A percentile compares a stretch with the other conserved stretches of the same genome.
Evolutionary conservation across 139 green algal genomes (phyloP).

Genomic region (Closterium sp.): DNA sequence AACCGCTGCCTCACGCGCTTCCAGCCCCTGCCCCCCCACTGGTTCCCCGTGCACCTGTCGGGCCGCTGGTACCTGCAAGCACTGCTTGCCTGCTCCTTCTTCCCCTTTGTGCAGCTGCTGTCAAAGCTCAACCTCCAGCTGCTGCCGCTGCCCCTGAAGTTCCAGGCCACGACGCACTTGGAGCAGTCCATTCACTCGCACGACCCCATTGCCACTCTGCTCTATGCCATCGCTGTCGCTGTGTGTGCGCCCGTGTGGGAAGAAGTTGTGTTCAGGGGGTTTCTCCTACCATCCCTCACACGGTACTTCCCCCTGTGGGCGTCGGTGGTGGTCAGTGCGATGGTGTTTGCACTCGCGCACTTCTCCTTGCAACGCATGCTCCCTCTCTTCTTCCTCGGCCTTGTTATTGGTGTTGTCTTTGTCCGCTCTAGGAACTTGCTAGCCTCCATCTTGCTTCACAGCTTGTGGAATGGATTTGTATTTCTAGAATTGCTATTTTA

Average conservation of each 20-base stretch:
- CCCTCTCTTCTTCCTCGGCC: conserved; percentile 82
- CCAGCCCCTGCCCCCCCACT: conserved; percentile 49
- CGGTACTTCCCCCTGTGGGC: conserved; percentile 63
- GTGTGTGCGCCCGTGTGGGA: conserved; percentile 89
- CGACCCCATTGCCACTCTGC: conserved; percentile 63
- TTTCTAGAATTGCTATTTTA: conserved; percentile 56
- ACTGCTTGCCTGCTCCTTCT: conserved; percentile 21
- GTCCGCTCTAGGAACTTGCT: conserved; percentile 74
- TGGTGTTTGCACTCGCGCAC: conserved; percentile 84
- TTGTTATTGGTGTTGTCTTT: conserved; percentile 77
- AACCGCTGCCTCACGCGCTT: conserved; percentile 60
- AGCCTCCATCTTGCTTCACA: conserved; percentile 74
- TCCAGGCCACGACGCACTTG: conserved; percentile 35
- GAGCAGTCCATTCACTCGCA: conserved; percentile 54
- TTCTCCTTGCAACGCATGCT: conserved; percentile 79
- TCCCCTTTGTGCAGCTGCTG: conserved; percentile 45
- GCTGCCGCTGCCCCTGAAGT: conserved; percentile 9
- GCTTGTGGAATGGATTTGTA: conserved; percentile 76
- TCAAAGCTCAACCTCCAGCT: conserved; percentile 38
- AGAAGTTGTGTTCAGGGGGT: conserved; percentile 92
- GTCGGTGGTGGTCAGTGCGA: conserved; percentile 56
- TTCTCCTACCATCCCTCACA: conserved; percentile 82
- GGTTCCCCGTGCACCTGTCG: conserved; percentile 35
- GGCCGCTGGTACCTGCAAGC: conserved; percentile 43
- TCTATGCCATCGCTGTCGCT: conserved; percentile 76